Evolutionary conservation across 495 filamentous ascomycete species (phyloP).

Genomic region (Ramalina intermedia): DNA sequence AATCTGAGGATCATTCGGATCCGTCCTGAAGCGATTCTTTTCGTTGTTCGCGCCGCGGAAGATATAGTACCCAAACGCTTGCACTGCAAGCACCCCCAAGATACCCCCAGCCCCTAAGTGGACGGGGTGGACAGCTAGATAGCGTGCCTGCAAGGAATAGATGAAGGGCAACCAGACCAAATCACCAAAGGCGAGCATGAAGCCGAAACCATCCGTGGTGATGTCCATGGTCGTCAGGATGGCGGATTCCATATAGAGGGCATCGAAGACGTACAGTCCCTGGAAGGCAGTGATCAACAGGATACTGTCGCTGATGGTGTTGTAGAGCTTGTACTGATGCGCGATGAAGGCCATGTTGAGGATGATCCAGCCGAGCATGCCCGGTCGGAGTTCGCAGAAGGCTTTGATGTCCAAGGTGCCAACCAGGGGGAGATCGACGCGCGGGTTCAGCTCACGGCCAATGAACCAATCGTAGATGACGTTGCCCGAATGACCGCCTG

Average conservation of each 20-base stretch:
- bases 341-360: constrained; percentile 74
- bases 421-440: constrained; percentile 60
- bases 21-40: constrained; percentile 85
- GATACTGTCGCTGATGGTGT: constrained; percentile 78
- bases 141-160: constrained; percentile 77
- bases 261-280: constrained; percentile 71
- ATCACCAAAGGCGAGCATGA: constrained; percentile 94
- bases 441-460: constrained; percentile 90
- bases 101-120: constrained; percentile 54
- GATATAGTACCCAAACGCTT: constrained; percentile 62
- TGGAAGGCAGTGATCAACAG: constrained; percentile 68
- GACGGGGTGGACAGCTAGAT: constrained; percentile 70
- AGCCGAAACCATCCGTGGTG: constrained; percentile 87
- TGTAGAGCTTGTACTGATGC: constrained; percentile 73
- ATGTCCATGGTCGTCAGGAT: constrained; percentile 95
- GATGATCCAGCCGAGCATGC: constrained; percentile 79
- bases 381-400: constrained; percentile 81
- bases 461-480: constrained; percentile 94
- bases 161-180: constrained; percentile 87
- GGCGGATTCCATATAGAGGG: constrained; percentile 77
- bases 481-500: constrained; percentile 73
- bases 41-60: constrained; percentile 86
- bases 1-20: constrained; percentile 71
- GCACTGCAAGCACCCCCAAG: constrained; percentile 45
- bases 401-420: constrained; percentile 83